Percentiles rank a stretch among this genome's conserved stretches.
Conservation (phyloP, 345 rosid species). For the Pistacia atlantica region DNA sequence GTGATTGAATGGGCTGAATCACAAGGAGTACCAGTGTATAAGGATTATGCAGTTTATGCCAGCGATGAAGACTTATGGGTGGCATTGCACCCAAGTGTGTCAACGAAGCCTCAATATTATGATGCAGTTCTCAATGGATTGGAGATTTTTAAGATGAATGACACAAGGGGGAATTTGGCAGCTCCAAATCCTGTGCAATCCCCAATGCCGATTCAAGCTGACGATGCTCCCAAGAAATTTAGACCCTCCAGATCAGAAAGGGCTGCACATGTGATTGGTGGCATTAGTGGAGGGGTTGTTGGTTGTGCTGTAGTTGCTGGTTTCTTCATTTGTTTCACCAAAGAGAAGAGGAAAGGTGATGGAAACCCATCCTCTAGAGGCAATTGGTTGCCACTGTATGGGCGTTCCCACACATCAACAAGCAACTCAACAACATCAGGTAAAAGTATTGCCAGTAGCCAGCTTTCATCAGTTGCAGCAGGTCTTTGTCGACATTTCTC, state of each 20-base stretch:
- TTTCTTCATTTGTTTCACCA: slow-evolving; percentile 18
- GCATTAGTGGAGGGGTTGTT: slow-evolving; percentile 43
- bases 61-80: slow-evolving; percentile 36
- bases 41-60: slow-evolving; percentile 49
- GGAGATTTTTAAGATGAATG: slow-evolving; percentile 61
- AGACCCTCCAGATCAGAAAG: slow-evolving; percentile 15
- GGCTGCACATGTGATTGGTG: slow-evolving; percentile 26
- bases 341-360: slow-evolving; percentile 21
- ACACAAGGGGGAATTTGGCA: slow-evolving; percentile 41
- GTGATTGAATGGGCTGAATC: slow-evolving; percentile 49
- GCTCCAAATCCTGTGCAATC: slow-evolving; percentile 54
- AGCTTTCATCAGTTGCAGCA: slow-evolving; percentile 43
- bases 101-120: slow-evolving; percentile 34
- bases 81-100: slow-evolving; percentile 47
- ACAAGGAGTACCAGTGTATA: slow-evolving; percentile 41
- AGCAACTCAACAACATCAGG: slow-evolving; percentile 41
- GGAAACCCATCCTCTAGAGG: neutral
- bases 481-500: slow-evolving; percentile 70
- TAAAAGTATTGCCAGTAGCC: slow-evolving; percentile 32
- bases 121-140: slow-evolving; percentile 56
- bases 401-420: slow-evolving; percentile 31
- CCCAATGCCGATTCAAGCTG: slow-evolving; percentile 33
- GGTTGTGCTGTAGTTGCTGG: slow-evolving; percentile 37
- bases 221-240: slow-evolving; percentile 19
- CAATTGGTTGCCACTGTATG: slow-evolving; percentile 45